Evolutionary conservation across 768 basidiomycete genomes (phyloP).

Genomic region (Mycena amicta): DNA sequence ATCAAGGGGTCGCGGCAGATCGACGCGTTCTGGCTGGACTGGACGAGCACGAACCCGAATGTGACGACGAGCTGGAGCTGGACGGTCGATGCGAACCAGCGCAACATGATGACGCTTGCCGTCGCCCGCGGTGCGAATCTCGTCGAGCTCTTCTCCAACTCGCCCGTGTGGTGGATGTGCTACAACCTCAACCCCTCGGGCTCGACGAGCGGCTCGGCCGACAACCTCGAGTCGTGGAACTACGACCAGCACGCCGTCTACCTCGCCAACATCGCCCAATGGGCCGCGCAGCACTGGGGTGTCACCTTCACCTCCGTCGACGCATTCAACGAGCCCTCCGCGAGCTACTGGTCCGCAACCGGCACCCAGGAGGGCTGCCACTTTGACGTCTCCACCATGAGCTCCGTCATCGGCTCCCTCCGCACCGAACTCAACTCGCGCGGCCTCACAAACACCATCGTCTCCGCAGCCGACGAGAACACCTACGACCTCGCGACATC

Average conservation of each 20-base stretch:
- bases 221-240: slow-evolving; percentile 25
- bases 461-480: slow-evolving; percentile 20
- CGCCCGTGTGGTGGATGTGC: slow-evolving; percentile 22
- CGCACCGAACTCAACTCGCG: slow-evolving; percentile 22
- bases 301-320: slow-evolving; percentile 23
- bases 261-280: slow-evolving; percentile 17
- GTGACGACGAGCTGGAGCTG: slow-evolving; percentile 19
- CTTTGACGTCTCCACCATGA: slow-evolving; percentile 24
- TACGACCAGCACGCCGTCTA: slow-evolving; percentile 22
- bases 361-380: slow-evolving; percentile 25
- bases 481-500: slow-evolving; percentile 20
- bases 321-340: slow-evolving; percentile 25
- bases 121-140: slow-evolving; percentile 17
- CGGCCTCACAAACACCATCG: slow-evolving; percentile 16
- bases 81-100: slow-evolving; percentile 24
- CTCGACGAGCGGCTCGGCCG: slow-evolving; percentile 14
- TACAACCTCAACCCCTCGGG: slow-evolving; percentile 23
- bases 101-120: slow-evolving; percentile 18
- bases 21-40: slow-evolving; percentile 19
- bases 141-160: slow-evolving; percentile 24
- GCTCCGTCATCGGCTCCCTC: slow-evolving; percentile 15
- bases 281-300: slow-evolving; percentile 13
- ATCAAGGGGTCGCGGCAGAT: slow-evolving; percentile 19
- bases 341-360: slow-evolving; percentile 19
- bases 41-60: slow-evolving; percentile 13